These are phyloP conservation scores for Candida manassasensis DNA, from an alignment of 805 yeast genomes.

Conservation along the genomic window DNA sequence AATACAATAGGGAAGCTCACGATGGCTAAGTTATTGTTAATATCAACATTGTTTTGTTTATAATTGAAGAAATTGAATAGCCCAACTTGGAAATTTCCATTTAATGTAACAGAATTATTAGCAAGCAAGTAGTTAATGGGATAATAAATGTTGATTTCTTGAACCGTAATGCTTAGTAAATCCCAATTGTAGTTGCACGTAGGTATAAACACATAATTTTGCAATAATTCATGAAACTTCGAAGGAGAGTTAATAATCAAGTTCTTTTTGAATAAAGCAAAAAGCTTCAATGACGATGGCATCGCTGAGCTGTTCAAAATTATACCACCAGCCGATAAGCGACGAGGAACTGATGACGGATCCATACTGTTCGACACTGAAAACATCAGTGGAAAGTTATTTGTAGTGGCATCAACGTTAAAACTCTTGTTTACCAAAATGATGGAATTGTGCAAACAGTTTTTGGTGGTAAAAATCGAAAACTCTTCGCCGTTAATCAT, in stretches of 20 bases:
- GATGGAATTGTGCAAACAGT: slow-evolving; percentile 48
- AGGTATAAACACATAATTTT: slow-evolving; percentile 44
- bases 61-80: slow-evolving; percentile 11
- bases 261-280: slow-evolving; percentile 44
- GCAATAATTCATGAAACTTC: slow-evolving; percentile 46
- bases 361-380: neutral
- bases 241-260: slow-evolving; percentile 48
- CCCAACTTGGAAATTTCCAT: slow-evolving; percentile 13
- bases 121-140: slow-evolving; percentile 9
- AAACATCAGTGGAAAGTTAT: neutral
- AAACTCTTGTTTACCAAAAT: slow-evolving; percentile 43
- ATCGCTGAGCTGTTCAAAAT: neutral
- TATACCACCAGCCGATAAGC: slow-evolving; percentile 1
- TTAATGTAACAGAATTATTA: slow-evolving; percentile 8
- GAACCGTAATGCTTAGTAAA: slow-evolving; percentile 40
- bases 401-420: slow-evolving; percentile 1
- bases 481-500: slow-evolving; percentile 16
- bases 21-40: slow-evolving; percentile 51
- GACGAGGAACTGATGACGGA: slow-evolving; percentile 4
- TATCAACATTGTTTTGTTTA: slow-evolving; percentile 11
- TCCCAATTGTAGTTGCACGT: slow-evolving; percentile 39
- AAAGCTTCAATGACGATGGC: slow-evolving; percentile 17
- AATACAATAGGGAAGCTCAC: slow-evolving; percentile 46
- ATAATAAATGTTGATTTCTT: slow-evolving; percentile 36
- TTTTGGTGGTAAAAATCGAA: slow-evolving; percentile 30